A percentile compares a stretch with the other conserved stretches of the same genome.
phyloP scores from a whole-genome alignment of 768 basidiomycete genomes.

The Suillus paluster region DNA sequence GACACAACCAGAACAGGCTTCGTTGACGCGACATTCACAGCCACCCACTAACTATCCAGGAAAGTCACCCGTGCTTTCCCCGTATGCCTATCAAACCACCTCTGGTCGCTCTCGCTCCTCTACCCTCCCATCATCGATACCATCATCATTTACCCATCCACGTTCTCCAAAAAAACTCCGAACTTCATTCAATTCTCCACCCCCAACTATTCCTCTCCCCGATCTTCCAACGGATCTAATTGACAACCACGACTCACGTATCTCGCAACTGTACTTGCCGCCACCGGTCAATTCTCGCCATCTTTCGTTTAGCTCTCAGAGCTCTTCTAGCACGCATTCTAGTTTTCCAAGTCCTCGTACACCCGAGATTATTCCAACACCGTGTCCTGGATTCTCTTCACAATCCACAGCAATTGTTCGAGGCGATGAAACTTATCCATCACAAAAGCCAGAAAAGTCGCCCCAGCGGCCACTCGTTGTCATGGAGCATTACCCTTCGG shows the following conservation, averaged over 20 bases:
- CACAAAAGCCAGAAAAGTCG: not conserved
- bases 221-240: not conserved
- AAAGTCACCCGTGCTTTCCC: not conserved
- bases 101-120: not conserved
- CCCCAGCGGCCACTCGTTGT: not conserved
- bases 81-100: not conserved
- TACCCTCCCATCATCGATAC: not conserved
- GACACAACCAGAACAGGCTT: not conserved
- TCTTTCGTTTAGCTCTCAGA: not conserved
- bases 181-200: not conserved
- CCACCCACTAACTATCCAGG: not conserved
- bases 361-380: not conserved
- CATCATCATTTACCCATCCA: not conserved
- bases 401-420: not conserved
- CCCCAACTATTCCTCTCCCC: not conserved
- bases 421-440: not conserved
- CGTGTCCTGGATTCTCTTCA: not conserved
- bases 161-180: not conserved
- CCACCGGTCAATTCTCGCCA: not conserved
- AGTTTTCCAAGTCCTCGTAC: not conserved
- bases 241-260: not conserved
- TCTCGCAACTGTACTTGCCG: not conserved
- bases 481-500: not conserved
- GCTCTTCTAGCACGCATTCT: slow-evolving; percentile 1
- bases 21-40: not conserved